These are phyloP conservation scores for Aspergillus sp. DNA, from an alignment of 2,329 filamentous ascomycete genomes.

Conservation along the genomic window DNA sequence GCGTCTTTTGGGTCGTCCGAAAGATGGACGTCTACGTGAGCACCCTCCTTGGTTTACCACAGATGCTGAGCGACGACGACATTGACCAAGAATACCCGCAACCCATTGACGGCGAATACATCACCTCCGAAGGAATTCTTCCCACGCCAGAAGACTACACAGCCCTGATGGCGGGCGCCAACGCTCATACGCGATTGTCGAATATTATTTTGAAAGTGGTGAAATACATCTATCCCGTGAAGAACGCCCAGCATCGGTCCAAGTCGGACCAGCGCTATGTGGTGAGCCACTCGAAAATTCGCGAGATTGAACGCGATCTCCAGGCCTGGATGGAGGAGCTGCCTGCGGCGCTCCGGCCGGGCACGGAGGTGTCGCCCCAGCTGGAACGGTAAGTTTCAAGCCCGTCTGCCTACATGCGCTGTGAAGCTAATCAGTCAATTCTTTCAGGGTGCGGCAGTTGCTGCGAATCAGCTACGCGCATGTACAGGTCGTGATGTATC, in stretches of 20 bases:
- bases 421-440: neutral
- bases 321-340: conserved; percentile 65
- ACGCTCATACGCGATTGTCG: conserved; percentile 59
- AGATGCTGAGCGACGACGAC: conserved; percentile 50
- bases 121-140: conserved; percentile 45
- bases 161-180: conserved; percentile 59
- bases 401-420: conserved; percentile 1
- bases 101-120: conserved; percentile 48
- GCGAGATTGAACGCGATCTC: conserved; percentile 63
- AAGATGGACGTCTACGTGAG: conserved; percentile 54
- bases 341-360: conserved; percentile 75
- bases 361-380: conserved; percentile 71
- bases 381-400: conserved; percentile 66
- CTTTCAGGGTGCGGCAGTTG: conserved; percentile 57
- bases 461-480: conserved; percentile 64
- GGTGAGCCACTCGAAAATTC: conserved; percentile 63
- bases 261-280: conserved; percentile 57
- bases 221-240: conserved; percentile 63
- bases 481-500: conserved; percentile 64
- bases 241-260: conserved; percentile 45
- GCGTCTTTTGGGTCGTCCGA: conserved; percentile 55
- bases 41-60: conserved; percentile 48
- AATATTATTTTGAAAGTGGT: conserved; percentile 61
- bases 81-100: conserved; percentile 50
- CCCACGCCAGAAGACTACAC: conserved; percentile 56